A percentile compares a stretch with the other conserved stretches of the same genome.
Conservation (phyloP, 2,329 filamentous ascomycete species). For the Aureobasidium sp. region DNA sequence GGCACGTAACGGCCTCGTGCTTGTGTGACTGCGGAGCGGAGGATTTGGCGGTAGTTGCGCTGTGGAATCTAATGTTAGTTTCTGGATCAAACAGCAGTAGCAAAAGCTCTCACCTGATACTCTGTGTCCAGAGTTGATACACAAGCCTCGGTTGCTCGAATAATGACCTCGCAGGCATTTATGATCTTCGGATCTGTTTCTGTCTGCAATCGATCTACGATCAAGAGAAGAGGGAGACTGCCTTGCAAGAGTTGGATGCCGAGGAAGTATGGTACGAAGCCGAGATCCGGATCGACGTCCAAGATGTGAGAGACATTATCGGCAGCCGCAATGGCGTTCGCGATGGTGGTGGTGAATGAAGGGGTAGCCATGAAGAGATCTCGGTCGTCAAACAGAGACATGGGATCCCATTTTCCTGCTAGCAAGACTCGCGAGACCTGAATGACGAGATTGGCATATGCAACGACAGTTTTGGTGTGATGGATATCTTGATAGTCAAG, state of each 20-base stretch:
- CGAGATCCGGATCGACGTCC: slow-evolving; percentile 12
- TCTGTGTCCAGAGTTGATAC: slow-evolving; percentile 13
- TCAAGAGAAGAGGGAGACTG: slow-evolving; percentile 12
- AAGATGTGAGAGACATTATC: slow-evolving; percentile 13
- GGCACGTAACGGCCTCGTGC: slow-evolving; percentile 15
- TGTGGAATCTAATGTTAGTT: neutral
- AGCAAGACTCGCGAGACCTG: slow-evolving; percentile 11
- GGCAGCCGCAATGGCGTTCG: slow-evolving; percentile 13
- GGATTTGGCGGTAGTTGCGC: slow-evolving; percentile 12
- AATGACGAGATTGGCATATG: slow-evolving; percentile 13
- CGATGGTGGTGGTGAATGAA: slow-evolving; percentile 13
- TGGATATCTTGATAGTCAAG: slow-evolving; percentile 10
- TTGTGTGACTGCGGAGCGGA: slow-evolving; percentile 14
- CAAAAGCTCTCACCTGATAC: neutral
- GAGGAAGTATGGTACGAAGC: slow-evolving; percentile 14
- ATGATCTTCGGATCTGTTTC: slow-evolving; percentile 14
- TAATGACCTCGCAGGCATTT: slow-evolving; percentile 15
- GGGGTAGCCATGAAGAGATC: slow-evolving; percentile 16
- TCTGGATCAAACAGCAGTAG: neutral
- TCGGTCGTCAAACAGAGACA: slow-evolving; percentile 14
- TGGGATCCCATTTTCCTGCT: slow-evolving; percentile 14
- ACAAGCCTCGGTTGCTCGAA: slow-evolving; percentile 14
- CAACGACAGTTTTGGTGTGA: slow-evolving; percentile 14
- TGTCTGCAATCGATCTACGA: slow-evolving; percentile 16
- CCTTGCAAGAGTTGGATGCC: slow-evolving; percentile 12